Evolutionary conservation across 129 eudicot species (phyloP), one percentile per base, ranked within the genome.

Genomic region (Escallonia herrerae): DNA sequence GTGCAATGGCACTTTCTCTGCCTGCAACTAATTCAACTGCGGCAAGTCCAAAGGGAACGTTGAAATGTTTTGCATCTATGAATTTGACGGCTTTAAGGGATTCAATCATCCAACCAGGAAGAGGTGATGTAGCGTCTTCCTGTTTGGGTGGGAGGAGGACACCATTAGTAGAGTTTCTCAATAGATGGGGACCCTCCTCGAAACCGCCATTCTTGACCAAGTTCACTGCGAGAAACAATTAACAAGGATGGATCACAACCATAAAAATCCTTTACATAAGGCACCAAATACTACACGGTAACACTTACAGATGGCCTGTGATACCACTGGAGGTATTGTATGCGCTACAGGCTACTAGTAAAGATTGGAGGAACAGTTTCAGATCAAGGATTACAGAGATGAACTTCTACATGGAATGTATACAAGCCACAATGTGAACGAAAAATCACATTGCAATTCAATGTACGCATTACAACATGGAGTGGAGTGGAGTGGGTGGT

Each of bases 21-120:
- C 97, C 97, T 40, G 97, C 97, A 10, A 91, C 90, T n/a, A 91
- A 65, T 62, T 91, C 97, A 9, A 91, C 52, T 9, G 95, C 97
- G 1, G 80, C 76, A 7, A 44, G 40, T 10, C 97, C 95, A 37
- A 40, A 59, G 1, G 97, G 97, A 58, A 91, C 86, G 39, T 76
- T 84, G 84, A 91, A 91, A 69, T 82, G 84, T 47, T 71, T 76
- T 37, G 75, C 64, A 57, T 87, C 93, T 3, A 91, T 82, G 82
- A 77, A 84, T 56, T 91, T 91, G 46, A 90, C 90, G 6, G 97
- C 95, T 68, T 90, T 90, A 5, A 84, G 87, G 52, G 97, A 90
- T 66, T 90, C 97, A 56, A 90, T 80, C 54, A 90, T 84, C 97
- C 97, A 90, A 2, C 87, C 95, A 14, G 97, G 97, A 11, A 90